Percentiles rank a stretch among this genome's conserved stretches.
phyloP scores from a whole-genome alignment of 805 yeast species.

The Pichia exigua region DNA sequence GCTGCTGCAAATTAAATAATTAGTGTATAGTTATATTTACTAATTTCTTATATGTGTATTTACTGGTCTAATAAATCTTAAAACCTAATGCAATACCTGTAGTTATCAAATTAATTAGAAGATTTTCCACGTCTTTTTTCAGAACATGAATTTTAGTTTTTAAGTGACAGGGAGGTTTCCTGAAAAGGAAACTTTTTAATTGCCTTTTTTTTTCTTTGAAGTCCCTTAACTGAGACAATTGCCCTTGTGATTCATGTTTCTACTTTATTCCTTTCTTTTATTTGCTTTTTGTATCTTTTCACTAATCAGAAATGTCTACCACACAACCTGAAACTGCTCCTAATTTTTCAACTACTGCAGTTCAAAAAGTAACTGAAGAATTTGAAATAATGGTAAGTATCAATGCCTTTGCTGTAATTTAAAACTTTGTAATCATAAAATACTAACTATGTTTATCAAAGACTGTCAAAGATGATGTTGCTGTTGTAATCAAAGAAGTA shows the following conservation, averaged over 20 bases:
- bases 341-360: background rate
- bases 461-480: background rate
- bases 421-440: background rate
- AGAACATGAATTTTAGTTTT: background rate
- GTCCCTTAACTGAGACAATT: background rate
- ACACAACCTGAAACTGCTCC: background rate
- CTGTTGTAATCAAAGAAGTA: too few relatives aligned
- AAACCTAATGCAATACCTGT: background rate
- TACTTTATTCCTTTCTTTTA: background rate
- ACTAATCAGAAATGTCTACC: background rate
- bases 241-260: background rate
- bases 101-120: background rate
- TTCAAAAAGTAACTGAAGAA: slow-evolving; percentile 5
- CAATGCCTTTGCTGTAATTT: background rate
- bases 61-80: slow-evolving; percentile 2
- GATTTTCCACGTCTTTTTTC: too few relatives aligned
- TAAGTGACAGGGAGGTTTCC: background rate
- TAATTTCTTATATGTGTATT: background rate
- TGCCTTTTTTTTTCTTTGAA: background rate
- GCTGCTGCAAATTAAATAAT: slow-evolving; percentile 23
- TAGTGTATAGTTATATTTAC: background rate
- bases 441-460: background rate
- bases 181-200: background rate
- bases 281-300: too few relatives aligned
- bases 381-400: background rate